Base-by-base conservation (phyloP, 2,329 filamentous ascomycete species). In the Arthrocladium fulminans region DNA sequence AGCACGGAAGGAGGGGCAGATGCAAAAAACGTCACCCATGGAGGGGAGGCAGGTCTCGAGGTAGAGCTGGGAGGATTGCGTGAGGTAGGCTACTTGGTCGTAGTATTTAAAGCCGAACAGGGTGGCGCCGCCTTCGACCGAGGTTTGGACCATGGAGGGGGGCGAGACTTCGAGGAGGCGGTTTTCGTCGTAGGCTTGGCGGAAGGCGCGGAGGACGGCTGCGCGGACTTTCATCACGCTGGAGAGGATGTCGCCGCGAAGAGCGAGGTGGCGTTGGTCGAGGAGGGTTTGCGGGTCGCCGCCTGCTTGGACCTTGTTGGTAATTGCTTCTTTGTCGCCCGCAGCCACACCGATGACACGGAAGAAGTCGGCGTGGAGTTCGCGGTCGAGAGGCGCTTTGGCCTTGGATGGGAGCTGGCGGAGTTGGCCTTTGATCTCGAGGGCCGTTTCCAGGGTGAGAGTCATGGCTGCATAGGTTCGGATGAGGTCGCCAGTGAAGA, bases 1-100 rank as follows among this genome's bases (percentile, higher is more conserved):
- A 12, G 92, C 92, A 53, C 92, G 89, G 83, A 98, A 98, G 1
- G 90, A 97, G 68, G 95, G 95, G 69, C 95, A 89, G 61, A 98
- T 90, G 65, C 90, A 97, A 77, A 94, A 98, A 46, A 96, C 88
- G 65, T 96, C 87, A 59, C 92, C 92, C 61, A 97, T 76, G 45
- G 84, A 87, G 9, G 90, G 88, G 25, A 98, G 74, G 57, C 84
- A 88, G 25, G 92, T 98, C 75, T 98, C 92, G 51, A 98, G 84
- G 70, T 98, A 98, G 47, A 98, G 80, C 70, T 98, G 92, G 27
- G 87, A 94, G 2, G 89, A 96, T 71, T 98, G 92, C 3, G 92
- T 97, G 54, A 98, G 80, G 73, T 89, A 98, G 51, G 92, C 86
- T 59, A 83, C 79, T 68, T 96, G 86, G 59, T 82, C 84, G 69